phyloP scores from a whole-genome alignment of 345 rosid species.

The Gossypium mustelinum region DNA sequence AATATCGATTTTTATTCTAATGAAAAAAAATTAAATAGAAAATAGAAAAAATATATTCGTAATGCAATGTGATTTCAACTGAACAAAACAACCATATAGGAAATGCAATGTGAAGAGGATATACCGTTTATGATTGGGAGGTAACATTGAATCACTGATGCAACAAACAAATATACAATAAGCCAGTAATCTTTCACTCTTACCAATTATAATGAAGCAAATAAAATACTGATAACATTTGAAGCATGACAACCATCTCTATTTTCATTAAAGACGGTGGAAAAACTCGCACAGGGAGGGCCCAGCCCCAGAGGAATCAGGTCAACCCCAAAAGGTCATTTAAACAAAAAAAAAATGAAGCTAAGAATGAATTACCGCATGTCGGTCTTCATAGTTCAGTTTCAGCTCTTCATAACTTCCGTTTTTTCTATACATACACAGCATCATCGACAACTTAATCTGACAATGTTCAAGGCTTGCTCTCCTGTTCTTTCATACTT shows the following conservation, averaged over 20 bases:
- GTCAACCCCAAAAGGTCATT: background rate
- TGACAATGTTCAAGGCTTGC: background rate
- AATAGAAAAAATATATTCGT: no score
- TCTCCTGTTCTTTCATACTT: slow-evolving; percentile 30
- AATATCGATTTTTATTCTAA: no score
- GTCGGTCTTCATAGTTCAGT: slow-evolving; percentile 7
- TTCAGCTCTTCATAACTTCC: slow-evolving; percentile 13
- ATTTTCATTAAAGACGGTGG: background rate
- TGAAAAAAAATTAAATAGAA: no score
- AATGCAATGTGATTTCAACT: no score
- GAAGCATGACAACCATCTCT: slow-evolving; percentile 1
- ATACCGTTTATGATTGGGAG: background rate
- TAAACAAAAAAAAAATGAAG: background rate
- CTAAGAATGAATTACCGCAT: background rate
- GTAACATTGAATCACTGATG: no score
- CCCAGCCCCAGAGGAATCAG: background rate
- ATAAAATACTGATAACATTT: background rate
- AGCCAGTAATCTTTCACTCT: background rate
- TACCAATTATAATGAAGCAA: background rate
- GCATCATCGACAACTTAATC: background rate
- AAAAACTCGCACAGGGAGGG: background rate
- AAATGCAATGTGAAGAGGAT: background rate
- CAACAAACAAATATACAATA: background rate
- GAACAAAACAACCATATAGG: no score
- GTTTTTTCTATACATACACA: slow-evolving; percentile 22